Base-by-base conservation (phyloP, 1,139 yeast species). In the Geotrichum australiense region DNA sequence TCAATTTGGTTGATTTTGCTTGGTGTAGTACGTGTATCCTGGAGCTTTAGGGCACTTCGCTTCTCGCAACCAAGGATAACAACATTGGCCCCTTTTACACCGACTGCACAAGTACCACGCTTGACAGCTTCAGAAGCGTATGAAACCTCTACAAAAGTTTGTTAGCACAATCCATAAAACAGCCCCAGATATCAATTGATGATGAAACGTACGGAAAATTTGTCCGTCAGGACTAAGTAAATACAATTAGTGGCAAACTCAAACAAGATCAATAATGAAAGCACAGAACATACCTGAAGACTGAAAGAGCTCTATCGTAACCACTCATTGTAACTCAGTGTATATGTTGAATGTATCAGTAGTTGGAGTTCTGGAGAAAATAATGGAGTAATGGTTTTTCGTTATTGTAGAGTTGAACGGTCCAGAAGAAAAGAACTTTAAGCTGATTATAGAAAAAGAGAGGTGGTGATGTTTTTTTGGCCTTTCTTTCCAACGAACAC, bases 221-320 rank as follows among this genome's bases (percentile, higher is more conserved):
- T 91, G 96, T 51, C 99, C 99, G 68, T 91, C 98, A 50, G 99
- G 99, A 62, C 94, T 83, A 38, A 32, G 32, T 5, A 16, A 33
- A 57, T 8, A 5, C 15, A 12, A 28, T 28, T 29, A 31, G 40
- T 37, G 40, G 40, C 35, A 37, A 37, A 25, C n/a, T 12, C 6
- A 21, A 12, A 26, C 23, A 21, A 12, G 7, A n/a, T n/a, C n/a
- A 21, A 37, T 20, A 20, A 4, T 18, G 6, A 20, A 20, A 16
- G 18, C 27, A 23, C 20, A 20, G 24, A 33, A 77, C 89, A 58
- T 77, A 82, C 83, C 96, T 86, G 69, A 91, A 91, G 64, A 91
- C 94, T 47, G 97, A 89, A 59, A 91, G 76, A 48, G 98, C 98
- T 75, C 98, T 80, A 68, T 91, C 98, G 95, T 91, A 91, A 50